These are phyloP conservation scores for Ogataea pilisensis DNA, from an alignment of 805 yeast genomes.

Conservation along the genomic window DNA sequence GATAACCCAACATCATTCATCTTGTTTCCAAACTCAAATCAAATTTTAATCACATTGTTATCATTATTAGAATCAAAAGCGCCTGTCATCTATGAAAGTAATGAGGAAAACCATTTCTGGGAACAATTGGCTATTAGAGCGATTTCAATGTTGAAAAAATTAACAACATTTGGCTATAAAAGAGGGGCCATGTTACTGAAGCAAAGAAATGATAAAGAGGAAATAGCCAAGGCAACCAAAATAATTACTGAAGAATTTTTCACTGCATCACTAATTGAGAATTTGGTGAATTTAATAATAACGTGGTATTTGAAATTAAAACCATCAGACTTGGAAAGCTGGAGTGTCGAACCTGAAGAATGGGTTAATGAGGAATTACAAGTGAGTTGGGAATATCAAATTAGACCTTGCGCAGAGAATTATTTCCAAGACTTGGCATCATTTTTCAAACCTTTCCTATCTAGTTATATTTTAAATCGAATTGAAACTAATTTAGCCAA, in stretches of 20 bases:
- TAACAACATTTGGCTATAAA: constrained; percentile 58
- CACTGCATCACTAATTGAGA: constrained; percentile 50
- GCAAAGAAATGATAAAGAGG: constrained; percentile 61
- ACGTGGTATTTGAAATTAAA: constrained; percentile 69
- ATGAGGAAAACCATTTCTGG: constrained; percentile 64
- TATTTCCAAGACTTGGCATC: constrained; percentile 72
- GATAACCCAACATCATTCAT: constrained; percentile 68
- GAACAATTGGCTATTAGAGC: constrained; percentile 66
- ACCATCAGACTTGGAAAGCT: constrained; percentile 72
- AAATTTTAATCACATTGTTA: constrained; percentile 58
- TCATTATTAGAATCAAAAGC: constrained; percentile 63
- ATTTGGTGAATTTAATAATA: constrained; percentile 63
- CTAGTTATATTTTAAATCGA: constrained; percentile 54
- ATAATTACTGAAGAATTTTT: constrained; percentile 53
- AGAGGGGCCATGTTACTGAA: constrained; percentile 63
- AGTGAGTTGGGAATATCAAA: constrained; percentile 76
- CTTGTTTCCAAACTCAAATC: constrained; percentile 57
- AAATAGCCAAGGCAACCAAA: constrained; percentile 53
- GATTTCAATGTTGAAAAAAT: constrained; percentile 57
- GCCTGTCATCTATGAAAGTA: constrained; percentile 53
- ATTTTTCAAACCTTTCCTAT: constrained; percentile 52
- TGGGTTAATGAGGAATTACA: constrained; percentile 82
- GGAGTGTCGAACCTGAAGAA: constrained; percentile 88
- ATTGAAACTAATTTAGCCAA: constrained; percentile 41
- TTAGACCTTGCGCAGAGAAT: constrained; percentile 83